Percentiles rank a stretch among this genome's conserved stretches.
Evolutionary conservation across 306 rosid genomes (phyloP).

Genomic region (Malus sieversii): DNA sequence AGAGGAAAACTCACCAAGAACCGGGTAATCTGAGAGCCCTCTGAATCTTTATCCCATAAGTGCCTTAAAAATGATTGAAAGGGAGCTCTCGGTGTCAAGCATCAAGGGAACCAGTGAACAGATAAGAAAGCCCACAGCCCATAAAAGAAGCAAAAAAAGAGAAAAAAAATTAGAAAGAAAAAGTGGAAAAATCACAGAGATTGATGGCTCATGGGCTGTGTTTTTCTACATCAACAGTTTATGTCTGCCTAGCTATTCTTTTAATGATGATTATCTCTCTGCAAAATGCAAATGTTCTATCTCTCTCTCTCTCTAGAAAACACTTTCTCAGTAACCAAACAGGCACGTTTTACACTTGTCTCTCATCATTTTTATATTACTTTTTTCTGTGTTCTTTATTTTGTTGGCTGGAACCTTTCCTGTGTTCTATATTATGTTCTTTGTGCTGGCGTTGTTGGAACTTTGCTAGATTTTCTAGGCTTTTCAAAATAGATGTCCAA

Average conservation of each 20-base stretch:
- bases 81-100: constrained; percentile 56
- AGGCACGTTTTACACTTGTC: constrained; percentile 28
- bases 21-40: constrained; percentile 15
- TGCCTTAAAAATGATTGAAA: constrained; percentile 42
- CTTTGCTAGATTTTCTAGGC: constrained; percentile 50
- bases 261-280: constrained; percentile 41
- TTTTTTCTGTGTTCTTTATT: background rate
- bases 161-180: constrained; percentile 15
- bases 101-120: constrained; percentile 65
- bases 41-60: constrained; percentile 33
- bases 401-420: background rate
- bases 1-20: constrained; percentile 30
- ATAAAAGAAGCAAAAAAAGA: constrained; percentile 22
- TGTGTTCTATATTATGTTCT: constrained; percentile 24
- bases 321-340: constrained; percentile 38
- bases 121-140: constrained; percentile 28
- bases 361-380: constrained; percentile 1
- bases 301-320: constrained; percentile 4
- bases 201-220: constrained; percentile 35
- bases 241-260: constrained; percentile 25
- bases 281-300: background rate
- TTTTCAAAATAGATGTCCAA: background rate
- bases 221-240: constrained; percentile 34
- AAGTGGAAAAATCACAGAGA: background rate
- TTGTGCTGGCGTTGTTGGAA: constrained; percentile 30